Base-by-base conservation (phyloP, 129 eudicot species). In the Mikania micrantha region DNA sequence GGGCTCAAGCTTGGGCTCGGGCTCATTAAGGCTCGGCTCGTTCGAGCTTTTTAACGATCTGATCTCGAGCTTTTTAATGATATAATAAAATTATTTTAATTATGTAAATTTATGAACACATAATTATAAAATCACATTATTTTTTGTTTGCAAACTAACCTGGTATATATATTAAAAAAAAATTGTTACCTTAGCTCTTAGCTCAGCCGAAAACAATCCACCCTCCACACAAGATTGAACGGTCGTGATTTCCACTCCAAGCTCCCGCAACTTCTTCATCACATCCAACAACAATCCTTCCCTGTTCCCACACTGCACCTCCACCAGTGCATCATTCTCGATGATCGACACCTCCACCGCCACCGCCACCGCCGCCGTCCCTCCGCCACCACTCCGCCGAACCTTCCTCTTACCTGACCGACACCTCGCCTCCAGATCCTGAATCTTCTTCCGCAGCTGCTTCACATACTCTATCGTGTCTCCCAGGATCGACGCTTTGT, bases 391-490 rank as follows among this genome's bases (percentile, higher is more conserved):
- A 4, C 83, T 84, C 83, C 21, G 45, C 17, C 63, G 60, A n/a
- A n/a, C n/a, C n/a, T n/a, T 38, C 62, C 16, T 66, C 31, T 7
- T 39, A 49, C 76, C 77, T 1, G 44, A 72, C 24, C 67, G 64
- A 2, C 25, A 58, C 24, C 63, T 70, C 9, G 83, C 68, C 67
- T 92, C 98, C 0, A 93, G 86, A 5, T 93, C 96, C 42, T 77
- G 81, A 3, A 88, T 60, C 68, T 70, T 86, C 50, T 77, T 81
- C 5, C 81, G 58, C 42, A 93, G 50, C 75, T 86, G 92, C 84
- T 93, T 93, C 56, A 93, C 77, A 71, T 93, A 93, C 83, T 93
- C 98, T 12, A 88, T 88, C 0, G 98, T 86, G 77, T 93, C 98
- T 3, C 88, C 98, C 1, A 93, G 72, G 21, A 93, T 93, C 12